A percentile compares a stretch with the other conserved stretches of the same genome.
Conservation (phyloP, 306 rosid species). For the Cicer chorassanicum region DNA sequence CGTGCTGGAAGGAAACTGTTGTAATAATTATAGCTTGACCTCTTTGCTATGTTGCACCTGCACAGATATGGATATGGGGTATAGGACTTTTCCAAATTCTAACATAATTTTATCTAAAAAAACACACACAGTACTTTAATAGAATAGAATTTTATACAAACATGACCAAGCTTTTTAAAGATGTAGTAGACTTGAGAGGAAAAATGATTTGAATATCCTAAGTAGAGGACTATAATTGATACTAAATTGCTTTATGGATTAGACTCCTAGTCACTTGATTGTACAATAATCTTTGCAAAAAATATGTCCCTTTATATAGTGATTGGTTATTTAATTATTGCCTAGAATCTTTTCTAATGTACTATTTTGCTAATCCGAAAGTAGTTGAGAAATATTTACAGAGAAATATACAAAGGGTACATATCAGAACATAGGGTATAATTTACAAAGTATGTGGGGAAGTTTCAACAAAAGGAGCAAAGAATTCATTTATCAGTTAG, state of each 20-base stretch:
- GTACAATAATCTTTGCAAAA: background rate
- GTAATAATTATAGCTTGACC: background rate
- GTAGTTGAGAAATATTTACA: background rate
- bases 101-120: too few relatives aligned
- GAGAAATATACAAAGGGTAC: background rate
- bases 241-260: background rate
- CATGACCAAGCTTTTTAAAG: background rate
- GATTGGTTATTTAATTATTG: background rate
- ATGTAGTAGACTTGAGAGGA: background rate
- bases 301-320: background rate
- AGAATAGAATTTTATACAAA: background rate
- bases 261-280: constrained; percentile 5
- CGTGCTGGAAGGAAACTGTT: constrained; percentile 7
- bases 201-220: background rate
- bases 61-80: background rate
- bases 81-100: background rate
- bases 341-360: background rate
- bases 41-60: background rate
- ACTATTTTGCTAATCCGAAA: background rate
- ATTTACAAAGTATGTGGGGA: background rate
- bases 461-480: constrained; percentile 8
- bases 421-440: background rate
- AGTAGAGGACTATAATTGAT: background rate
- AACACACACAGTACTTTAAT: background rate
- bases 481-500: background rate